phyloP scores from a whole-genome alignment of 768 basidiomycete species.

The Hericium alpestre region DNA sequence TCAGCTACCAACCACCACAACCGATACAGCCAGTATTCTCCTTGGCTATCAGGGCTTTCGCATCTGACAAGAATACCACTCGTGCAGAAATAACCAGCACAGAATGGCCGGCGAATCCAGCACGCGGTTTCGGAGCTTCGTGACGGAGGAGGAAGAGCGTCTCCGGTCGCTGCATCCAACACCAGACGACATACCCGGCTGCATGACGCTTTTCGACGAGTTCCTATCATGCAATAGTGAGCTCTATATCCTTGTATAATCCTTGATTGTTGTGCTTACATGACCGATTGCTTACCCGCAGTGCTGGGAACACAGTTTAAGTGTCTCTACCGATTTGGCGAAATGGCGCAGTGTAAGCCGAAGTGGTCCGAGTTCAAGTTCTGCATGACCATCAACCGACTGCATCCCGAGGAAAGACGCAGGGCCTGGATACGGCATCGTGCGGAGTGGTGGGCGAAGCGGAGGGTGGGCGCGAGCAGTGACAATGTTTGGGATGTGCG shows the following conservation, averaged over 20 bases:
- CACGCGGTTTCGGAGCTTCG: slow-evolving; percentile 21
- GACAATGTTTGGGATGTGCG: slow-evolving; percentile 93
- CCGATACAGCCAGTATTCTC: too few relatives aligned
- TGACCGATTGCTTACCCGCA: slow-evolving; percentile 19
- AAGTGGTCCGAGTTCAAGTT: slow-evolving; percentile 93
- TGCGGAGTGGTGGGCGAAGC: slow-evolving; percentile 91
- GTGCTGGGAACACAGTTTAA: slow-evolving; percentile 74
- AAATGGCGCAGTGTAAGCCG: slow-evolving; percentile 54
- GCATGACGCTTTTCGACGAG: slow-evolving; percentile 64
- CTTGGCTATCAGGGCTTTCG: too few relatives aligned
- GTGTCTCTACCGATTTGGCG: slow-evolving; percentile 79
- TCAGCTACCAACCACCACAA: too few relatives aligned
- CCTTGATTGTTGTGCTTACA: background rate
- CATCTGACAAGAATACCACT: too few relatives aligned
- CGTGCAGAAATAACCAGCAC: too few relatives aligned
- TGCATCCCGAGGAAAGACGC: slow-evolving; percentile 66
- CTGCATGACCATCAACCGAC: slow-evolving; percentile 74
- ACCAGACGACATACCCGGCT: slow-evolving; percentile 70
- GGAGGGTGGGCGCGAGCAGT: slow-evolving; percentile 69
- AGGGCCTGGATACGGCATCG: slow-evolving; percentile 77
- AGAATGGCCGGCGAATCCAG: too few relatives aligned
- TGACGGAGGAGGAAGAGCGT: slow-evolving; percentile 60
- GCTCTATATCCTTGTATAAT: slow-evolving; percentile 6
- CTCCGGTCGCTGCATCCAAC: slow-evolving; percentile 62
- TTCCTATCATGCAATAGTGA: slow-evolving; percentile 64